Percentiles rank a stretch among this genome's conserved stretches.
These are phyloP conservation scores for Metarhizium humberi DNA, from an alignment of 2,329 filamentous ascomycete genomes.

Conservation along the genomic window DNA sequence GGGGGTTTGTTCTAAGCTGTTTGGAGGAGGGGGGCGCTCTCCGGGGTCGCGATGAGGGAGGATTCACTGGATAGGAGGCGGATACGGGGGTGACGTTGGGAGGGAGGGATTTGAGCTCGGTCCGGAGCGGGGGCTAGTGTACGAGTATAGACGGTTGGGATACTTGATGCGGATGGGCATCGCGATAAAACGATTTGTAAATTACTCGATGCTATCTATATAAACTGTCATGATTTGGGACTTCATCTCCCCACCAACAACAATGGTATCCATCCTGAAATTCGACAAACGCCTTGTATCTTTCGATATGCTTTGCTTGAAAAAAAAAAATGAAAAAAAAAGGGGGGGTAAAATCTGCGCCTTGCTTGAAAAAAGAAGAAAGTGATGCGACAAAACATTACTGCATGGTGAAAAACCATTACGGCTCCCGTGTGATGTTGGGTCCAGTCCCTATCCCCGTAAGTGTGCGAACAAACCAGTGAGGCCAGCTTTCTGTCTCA, in stretches of 20 bases:
- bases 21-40: not conserved
- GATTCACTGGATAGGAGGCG: not conserved
- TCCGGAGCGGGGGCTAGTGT: conserved; percentile 4
- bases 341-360: not conserved
- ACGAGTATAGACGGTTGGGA: conserved; percentile 11
- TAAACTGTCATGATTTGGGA: not conserved
- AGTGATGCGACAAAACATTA: not conserved
- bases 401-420: conserved; percentile 9
- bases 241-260: not conserved
- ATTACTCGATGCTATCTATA: not conserved
- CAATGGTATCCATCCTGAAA: not conserved
- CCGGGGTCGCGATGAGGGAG: not conserved
- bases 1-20: conserved; percentile 20
- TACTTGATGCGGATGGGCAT: not conserved
- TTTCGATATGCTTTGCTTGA: not conserved
- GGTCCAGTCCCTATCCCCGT: conserved; percentile 52
- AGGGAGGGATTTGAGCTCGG: not conserved
- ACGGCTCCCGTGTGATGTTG: conserved; percentile 34
- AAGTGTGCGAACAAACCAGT: conserved; percentile 53
- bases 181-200: not conserved
- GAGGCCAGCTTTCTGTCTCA: conserved; percentile 53
- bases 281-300: not conserved
- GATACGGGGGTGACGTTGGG: not conserved
- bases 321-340: not conserved
- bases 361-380: not conserved